A percentile compares a stretch with the other conserved stretches of the same genome.
These are phyloP conservation scores for Cadophora luteo-olivacea DNA, from an alignment of 2,329 filamentous ascomycete species.

Conservation along the genomic window DNA sequence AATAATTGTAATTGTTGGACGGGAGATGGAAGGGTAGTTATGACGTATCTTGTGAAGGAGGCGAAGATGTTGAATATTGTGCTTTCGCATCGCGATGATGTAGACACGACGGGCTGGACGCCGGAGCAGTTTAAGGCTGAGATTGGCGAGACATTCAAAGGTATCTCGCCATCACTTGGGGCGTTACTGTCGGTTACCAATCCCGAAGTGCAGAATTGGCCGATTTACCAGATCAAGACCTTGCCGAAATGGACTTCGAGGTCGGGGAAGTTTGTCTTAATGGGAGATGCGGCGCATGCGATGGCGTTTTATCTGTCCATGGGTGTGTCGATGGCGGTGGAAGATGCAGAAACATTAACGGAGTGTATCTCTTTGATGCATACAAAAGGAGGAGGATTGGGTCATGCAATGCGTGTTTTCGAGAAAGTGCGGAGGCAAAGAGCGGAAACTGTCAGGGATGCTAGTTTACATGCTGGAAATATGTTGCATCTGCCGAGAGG, in stretches of 20 bases:
- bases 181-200: neutral
- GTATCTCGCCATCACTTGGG: neutral
- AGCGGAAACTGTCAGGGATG: slow-evolving; percentile 6
- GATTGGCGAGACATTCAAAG: neutral
- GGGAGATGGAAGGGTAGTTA: neutral
- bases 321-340: slow-evolving; percentile 5
- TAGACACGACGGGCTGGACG: neutral
- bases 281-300: slow-evolving; percentile 11
- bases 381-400: neutral
- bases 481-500: neutral
- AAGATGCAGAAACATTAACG: slow-evolving; percentile 10
- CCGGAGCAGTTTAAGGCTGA: neutral
- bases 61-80: neutral
- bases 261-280: neutral
- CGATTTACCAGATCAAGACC: slow-evolving; percentile 4
- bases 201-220: slow-evolving; percentile 8
- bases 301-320: slow-evolving; percentile 5
- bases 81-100: slow-evolving; percentile 14
- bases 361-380: neutral
- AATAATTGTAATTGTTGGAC: slow-evolving; percentile 4
- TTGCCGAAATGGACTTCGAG: neutral
- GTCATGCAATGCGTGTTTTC: neutral
- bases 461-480: slow-evolving; percentile 6
- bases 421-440: slow-evolving; percentile 4
- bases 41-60: slow-evolving; percentile 4